Conservation (phyloP, 2,329 filamentous ascomycete species). For the Ascochyta pisi region DNA sequence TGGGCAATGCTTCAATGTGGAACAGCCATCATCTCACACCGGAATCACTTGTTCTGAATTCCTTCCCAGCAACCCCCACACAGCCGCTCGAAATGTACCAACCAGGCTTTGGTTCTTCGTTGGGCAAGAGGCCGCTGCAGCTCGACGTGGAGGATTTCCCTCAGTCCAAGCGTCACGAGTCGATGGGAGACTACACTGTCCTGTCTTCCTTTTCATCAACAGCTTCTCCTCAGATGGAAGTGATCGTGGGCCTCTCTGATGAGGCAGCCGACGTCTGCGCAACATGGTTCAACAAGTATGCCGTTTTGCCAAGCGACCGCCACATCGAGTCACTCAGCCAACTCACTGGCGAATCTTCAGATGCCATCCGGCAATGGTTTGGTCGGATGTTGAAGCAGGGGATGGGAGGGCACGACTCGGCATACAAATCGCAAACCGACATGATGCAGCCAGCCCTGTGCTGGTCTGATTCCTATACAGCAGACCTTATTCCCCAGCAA, state of each 20-base stretch:
- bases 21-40: constrained; percentile 35
- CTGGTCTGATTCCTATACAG: constrained; percentile 26
- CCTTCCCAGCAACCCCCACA: constrained; percentile 35
- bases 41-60: constrained; percentile 24
- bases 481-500: constrained; percentile 23
- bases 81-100: constrained; percentile 40
- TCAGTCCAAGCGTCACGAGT: constrained; percentile 43
- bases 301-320: constrained; percentile 45
- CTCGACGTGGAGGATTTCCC: constrained; percentile 42
- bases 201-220: constrained; percentile 34
- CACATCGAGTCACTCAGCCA: constrained; percentile 48
- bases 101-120: constrained; percentile 21
- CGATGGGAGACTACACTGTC: constrained; percentile 25
- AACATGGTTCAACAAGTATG: constrained; percentile 49
- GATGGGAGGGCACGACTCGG: constrained; percentile 45
- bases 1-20: constrained; percentile 34
- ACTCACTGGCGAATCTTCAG: constrained; percentile 43
- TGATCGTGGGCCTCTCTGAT: constrained; percentile 36
- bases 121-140: constrained; percentile 43
- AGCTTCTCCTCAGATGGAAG: constrained; percentile 22
- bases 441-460: constrained; percentile 35
- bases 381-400: constrained; percentile 46
- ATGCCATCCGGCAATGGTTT: constrained; percentile 47
- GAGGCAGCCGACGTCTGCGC: constrained; percentile 48
- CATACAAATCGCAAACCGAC: constrained; percentile 48